Percentiles rank a stretch among this genome's conserved stretches.
Evolutionary conservation across 1,139 yeast genomes (phyloP).

Genomic region (Saccharomyces hybrid): DNA sequence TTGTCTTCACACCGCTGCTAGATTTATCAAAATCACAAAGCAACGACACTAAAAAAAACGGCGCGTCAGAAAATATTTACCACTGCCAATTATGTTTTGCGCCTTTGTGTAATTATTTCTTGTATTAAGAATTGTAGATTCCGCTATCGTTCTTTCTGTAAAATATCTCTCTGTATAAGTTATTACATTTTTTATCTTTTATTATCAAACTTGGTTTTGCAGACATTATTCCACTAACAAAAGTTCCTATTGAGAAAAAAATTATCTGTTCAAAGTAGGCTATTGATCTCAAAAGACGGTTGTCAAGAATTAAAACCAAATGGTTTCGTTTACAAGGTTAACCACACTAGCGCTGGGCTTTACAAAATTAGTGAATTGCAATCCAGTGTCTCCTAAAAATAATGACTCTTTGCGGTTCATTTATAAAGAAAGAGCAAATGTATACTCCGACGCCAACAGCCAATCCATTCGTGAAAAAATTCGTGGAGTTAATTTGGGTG

Average conservation of each 20-base stretch:
- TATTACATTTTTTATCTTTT: background rate
- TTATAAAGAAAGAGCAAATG: constrained; percentile 11
- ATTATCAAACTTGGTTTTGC: background rate
- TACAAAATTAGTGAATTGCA: background rate
- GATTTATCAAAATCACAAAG: background rate
- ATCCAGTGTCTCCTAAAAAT: constrained; percentile 5
- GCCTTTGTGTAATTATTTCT: background rate
- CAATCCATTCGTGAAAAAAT: constrained; percentile 31
- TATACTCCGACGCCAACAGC: constrained; percentile 24
- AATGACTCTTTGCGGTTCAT: constrained; percentile 4
- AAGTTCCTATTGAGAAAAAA: background rate
- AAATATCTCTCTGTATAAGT: background rate
- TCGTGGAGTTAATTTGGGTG: constrained; percentile 81
- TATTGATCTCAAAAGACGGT: background rate
- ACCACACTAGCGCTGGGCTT: background rate
- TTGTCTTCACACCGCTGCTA: background rate
- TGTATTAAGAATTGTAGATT: background rate
- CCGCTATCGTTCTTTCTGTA: background rate
- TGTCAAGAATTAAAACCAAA: background rate
- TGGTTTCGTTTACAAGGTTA: background rate
- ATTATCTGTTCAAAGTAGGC: background rate
- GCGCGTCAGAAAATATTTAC: background rate
- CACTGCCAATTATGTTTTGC: background rate
- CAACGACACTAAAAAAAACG: background rate
- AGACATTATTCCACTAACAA: no score